Percentiles rank a stretch among this genome's conserved stretches.
phyloP scores from a whole-genome alignment of 768 basidiomycete species.

The Paxillus rubicundulus region DNA sequence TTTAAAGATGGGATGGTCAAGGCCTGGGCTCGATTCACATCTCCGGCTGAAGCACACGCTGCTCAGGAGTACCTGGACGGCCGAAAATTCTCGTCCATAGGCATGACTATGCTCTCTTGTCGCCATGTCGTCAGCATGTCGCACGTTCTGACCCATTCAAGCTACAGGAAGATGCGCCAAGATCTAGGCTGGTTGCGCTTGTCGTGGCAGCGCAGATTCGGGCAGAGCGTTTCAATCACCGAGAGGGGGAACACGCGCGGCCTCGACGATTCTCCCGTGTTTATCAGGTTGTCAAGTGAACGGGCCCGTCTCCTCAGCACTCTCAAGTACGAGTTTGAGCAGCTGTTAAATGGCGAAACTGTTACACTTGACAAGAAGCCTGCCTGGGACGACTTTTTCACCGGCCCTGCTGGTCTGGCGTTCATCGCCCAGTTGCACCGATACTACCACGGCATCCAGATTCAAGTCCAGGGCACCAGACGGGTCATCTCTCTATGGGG shows the following conservation, averaged over 20 bases:
- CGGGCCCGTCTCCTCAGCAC: conserved; percentile 47
- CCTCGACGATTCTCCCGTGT: conserved; percentile 20
- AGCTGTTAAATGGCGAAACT: conserved; percentile 59
- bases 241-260: conserved; percentile 8
- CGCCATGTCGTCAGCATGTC: conserved; percentile 52
- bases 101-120: conserved; percentile 46
- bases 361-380: conserved; percentile 49
- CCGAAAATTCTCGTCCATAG: conserved; percentile 44
- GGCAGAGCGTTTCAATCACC: conserved; percentile 31
- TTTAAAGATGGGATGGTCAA: conserved; percentile 48
- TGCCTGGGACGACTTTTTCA: conserved; percentile 69
- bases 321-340: conserved; percentile 61
- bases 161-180: conserved; percentile 38
- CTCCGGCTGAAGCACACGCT: conserved; percentile 48
- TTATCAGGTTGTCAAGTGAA: conserved; percentile 50
- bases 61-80: conserved; percentile 49
- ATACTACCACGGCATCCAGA: conserved; percentile 37
- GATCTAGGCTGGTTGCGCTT: conserved; percentile 48
- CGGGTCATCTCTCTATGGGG: conserved; percentile 58
- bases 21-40: conserved; percentile 56
- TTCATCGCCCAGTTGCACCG: conserved; percentile 48
- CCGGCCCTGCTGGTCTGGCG: conserved; percentile 34
- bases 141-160: conserved; percentile 39
- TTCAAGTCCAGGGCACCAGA: conserved; percentile 41
- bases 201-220: conserved; percentile 31